These are phyloP conservation scores for Lentinula novae-zelandiae DNA, from an alignment of 1,284 basidiomycete genomes.

Conservation along the genomic window DNA sequence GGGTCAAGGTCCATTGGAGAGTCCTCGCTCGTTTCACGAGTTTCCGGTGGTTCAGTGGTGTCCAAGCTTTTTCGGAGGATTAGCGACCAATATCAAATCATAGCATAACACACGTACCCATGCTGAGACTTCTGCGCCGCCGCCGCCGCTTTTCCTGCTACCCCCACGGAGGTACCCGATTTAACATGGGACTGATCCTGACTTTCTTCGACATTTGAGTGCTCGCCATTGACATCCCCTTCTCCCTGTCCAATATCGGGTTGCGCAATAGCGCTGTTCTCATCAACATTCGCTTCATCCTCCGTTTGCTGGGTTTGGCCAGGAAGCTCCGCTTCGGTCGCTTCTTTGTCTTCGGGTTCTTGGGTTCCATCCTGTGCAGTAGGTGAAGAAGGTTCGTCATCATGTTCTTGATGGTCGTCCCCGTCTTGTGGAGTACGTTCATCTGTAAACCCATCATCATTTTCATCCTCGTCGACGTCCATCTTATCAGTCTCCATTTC, in stretches of 20 bases:
- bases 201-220: slow-evolving; percentile 25
- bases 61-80: slow-evolving; percentile 12
- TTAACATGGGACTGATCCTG: slow-evolving; percentile 24
- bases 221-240: slow-evolving; percentile 29
- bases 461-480: slow-evolving; percentile 29
- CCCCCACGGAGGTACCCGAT: slow-evolving; percentile 27
- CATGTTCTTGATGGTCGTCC: slow-evolving; percentile 17
- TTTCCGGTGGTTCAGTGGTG: slow-evolving; percentile 22
- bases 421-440: slow-evolving; percentile 26
- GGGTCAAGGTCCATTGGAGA: slow-evolving; percentile 25
- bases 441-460: slow-evolving; percentile 37
- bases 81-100: neutral
- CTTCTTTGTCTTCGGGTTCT: slow-evolving; percentile 10
- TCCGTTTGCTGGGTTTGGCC: slow-evolving; percentile 24
- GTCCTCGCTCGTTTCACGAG: slow-evolving; percentile 17
- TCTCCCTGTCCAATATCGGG: slow-evolving; percentile 38
- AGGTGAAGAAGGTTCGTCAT: slow-evolving; percentile 15
- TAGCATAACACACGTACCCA: slow-evolving; percentile 23
- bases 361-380: slow-evolving; percentile 15
- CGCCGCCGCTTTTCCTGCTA: slow-evolving; percentile 25
- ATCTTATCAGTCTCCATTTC: slow-evolving; percentile 21
- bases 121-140: slow-evolving; percentile 17
- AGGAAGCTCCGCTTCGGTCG: slow-evolving; percentile 16
- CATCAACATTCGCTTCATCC: slow-evolving; percentile 23
- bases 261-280: slow-evolving; percentile 28